These are phyloP conservation scores for Osmozyma mogii DNA, from an alignment of 805 yeast species.

Conservation along the genomic window DNA sequence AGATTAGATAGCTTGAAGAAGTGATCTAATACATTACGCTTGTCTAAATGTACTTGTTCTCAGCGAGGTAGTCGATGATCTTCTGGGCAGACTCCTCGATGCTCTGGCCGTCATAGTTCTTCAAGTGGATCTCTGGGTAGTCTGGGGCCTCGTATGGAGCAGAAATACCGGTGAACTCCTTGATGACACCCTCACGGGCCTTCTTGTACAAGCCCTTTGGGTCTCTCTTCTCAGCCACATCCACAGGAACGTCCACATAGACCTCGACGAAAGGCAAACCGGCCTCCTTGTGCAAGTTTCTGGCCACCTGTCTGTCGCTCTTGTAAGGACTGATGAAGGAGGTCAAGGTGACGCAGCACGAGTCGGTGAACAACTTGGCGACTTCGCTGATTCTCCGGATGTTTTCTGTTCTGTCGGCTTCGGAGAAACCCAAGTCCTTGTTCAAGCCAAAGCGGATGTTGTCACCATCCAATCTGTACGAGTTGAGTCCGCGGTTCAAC, in stretches of 20 bases:
- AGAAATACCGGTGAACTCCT: slow-evolving; percentile 90
- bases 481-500: slow-evolving; percentile 57
- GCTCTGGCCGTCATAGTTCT: slow-evolving; percentile 53
- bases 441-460: slow-evolving; percentile 91
- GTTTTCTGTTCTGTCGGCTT: slow-evolving; percentile 87
- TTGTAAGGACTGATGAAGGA: slow-evolving; percentile 91
- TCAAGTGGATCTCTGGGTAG: slow-evolving; percentile 72
- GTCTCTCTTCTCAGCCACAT: slow-evolving; percentile 93
- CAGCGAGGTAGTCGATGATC: slow-evolving; percentile 60
- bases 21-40: slow-evolving; percentile 9
- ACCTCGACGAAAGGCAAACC: slow-evolving; percentile 84
- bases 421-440: slow-evolving; percentile 90
- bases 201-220: slow-evolving; percentile 96
- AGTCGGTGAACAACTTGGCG: slow-evolving; percentile 86
- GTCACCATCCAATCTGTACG: slow-evolving; percentile 92
- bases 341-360: slow-evolving; percentile 81
- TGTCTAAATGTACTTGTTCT: slow-evolving; percentile 33
- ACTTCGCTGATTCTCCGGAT: slow-evolving; percentile 94
- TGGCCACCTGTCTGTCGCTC: slow-evolving; percentile 76
- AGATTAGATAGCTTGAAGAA: slow-evolving; percentile 76
- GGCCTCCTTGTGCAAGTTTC: slow-evolving; percentile 72
- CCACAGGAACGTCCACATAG: slow-evolving; percentile 86
- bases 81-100: slow-evolving; percentile 76
- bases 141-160: slow-evolving; percentile 96
- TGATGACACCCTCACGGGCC: slow-evolving; percentile 91